Evolutionary conservation across 78 protist species (phyloP), one percentile per base, ranked within the genome.

Genomic region (Anaeramoeba ignava): DNA sequence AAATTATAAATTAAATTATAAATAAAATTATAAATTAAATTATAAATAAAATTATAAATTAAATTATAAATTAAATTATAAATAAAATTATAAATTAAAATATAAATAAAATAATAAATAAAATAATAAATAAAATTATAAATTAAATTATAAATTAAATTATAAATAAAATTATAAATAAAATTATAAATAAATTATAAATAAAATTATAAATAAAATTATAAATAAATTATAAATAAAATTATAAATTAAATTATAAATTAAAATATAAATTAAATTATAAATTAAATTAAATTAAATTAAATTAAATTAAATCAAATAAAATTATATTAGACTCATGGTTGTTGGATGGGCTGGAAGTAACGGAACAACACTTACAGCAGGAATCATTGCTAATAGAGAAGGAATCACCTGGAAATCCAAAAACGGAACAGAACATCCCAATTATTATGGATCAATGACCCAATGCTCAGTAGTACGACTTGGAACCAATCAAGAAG

Each of bases 291-390:
- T n/a, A n/a, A n/a, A n/a, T n/a, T n/a, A n/a, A n/a, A n/a, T n/a
- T n/a, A n/a, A n/a, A n/a, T n/a, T n/a, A n/a, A n/a, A n/a, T n/a
- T n/a, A n/a, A n/a, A n/a, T n/a, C n/a, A 54, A 54, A 27, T 54
- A 54, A 54, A 54, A 54, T 27, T 27, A 8, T 27, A 54, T 27
- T 33, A 81, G 86, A 80, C 67, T 94, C 67, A 93, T 98, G 98
- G 78, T 98, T 34, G 98, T 96, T 81, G 99, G 99, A 42, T 83
- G 84, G 82, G 98, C 98, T 40, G 99, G 99, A 84, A 98, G 97
- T 95, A 98, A 98, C 92, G 99, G 99, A 33, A 73, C 99, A 33
- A 96, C 99, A 1, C 83, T 96, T 0, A 89, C 93, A 3, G 98
- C 95, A 17, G 93, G 95, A 40, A 82, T 93, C 80, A 37, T 95